Evolutionary conservation across 768 basidiomycete genomes (phyloP).

Genomic region (Podaxis carcinomalis): DNA sequence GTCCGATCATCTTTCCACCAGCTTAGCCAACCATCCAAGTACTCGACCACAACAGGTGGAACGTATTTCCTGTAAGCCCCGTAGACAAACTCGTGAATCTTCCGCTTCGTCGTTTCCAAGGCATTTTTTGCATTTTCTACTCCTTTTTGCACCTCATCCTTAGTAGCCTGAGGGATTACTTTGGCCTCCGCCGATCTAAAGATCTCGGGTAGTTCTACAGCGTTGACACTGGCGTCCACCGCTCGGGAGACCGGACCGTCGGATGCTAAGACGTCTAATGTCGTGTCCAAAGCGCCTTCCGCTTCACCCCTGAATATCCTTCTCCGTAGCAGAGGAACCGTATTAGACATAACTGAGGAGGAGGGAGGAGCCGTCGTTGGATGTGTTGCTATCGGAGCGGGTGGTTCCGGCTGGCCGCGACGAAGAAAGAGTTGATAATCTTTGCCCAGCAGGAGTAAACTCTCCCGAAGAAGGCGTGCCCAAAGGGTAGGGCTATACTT

Average conservation of each 20-base stretch:
- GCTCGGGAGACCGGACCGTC: conserved; percentile 54
- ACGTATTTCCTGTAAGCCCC: conserved; percentile 17
- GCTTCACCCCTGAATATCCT: conserved; percentile 46
- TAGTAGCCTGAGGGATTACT: conserved; percentile 16
- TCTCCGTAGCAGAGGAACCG: conserved; percentile 35
- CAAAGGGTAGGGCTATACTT: conserved; percentile 63
- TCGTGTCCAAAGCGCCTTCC: conserved; percentile 36
- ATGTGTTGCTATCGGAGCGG: conserved; percentile 12
- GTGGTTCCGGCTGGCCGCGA: conserved; percentile 41
- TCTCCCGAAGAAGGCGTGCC: conserved; percentile 53
- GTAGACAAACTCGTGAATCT: neutral
- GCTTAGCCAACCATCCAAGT: conserved; percentile 18
- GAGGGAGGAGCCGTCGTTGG: conserved; percentile 15
- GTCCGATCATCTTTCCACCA: conserved; percentile 62
- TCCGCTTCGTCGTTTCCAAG: conserved; percentile 12
- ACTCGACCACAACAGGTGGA: conserved; percentile 28
- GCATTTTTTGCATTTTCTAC: conserved; percentile 18
- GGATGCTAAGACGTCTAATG: conserved; percentile 47
- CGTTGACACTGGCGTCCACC: conserved; percentile 41
- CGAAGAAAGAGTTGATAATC: conserved; percentile 68
- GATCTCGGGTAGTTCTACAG: conserved; percentile 33
- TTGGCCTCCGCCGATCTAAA: conserved; percentile 26
- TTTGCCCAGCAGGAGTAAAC: conserved; percentile 54
- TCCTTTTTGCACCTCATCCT: conserved; percentile 17
- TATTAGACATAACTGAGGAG: conserved; percentile 25